Percentiles rank a stretch among this genome's conserved stretches.
Evolutionary conservation across 768 basidiomycete species (phyloP).

Genomic region (Boletus pseudopeckii): DNA sequence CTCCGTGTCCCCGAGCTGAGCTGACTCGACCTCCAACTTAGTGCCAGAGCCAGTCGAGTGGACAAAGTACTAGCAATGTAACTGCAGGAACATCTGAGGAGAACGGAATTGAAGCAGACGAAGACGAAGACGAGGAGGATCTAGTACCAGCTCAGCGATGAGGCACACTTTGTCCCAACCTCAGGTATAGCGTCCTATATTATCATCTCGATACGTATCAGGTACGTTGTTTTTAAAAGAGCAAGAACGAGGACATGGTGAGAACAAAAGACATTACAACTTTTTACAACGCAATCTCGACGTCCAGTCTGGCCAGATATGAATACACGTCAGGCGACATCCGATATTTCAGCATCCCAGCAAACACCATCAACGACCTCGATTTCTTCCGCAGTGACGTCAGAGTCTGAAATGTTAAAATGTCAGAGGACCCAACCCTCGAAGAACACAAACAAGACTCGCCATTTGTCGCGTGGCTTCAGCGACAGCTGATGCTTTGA

Average conservation of each 20-base stretch:
- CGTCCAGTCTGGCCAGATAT: slow-evolving; percentile 80
- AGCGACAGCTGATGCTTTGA: slow-evolving; percentile 66
- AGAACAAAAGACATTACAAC: neutral
- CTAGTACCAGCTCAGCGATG: slow-evolving; percentile 31
- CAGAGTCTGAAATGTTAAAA: slow-evolving; percentile 49
- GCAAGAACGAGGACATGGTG: neutral
- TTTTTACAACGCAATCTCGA: slow-evolving; percentile 70
- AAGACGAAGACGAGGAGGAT: slow-evolving; percentile 24
- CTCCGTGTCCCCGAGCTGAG: neutral
- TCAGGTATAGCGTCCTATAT: neutral
- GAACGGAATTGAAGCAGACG: slow-evolving; percentile 25
- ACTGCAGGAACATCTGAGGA: slow-evolving; percentile 31
- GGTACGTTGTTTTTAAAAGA: slow-evolving; percentile 16
- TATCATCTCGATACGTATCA: slow-evolving; percentile 1
- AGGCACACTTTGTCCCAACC: neutral
- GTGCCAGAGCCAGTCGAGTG: slow-evolving; percentile 33
- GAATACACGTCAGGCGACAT: slow-evolving; percentile 90
- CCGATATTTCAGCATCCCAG: slow-evolving; percentile 81
- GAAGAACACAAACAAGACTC: slow-evolving; percentile 22
- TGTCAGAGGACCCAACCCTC: slow-evolving; percentile 12
- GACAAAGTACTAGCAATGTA: slow-evolving; percentile 13
- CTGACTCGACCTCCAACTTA: slow-evolving; percentile 10
- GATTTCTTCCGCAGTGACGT: slow-evolving; percentile 72
- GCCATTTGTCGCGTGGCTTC: slow-evolving; percentile 80
- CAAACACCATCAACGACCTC: slow-evolving; percentile 83